These are phyloP conservation scores for Pichia sp. DNA, from an alignment of 1,139 yeast genomes.

Conservation along the genomic window DNA sequence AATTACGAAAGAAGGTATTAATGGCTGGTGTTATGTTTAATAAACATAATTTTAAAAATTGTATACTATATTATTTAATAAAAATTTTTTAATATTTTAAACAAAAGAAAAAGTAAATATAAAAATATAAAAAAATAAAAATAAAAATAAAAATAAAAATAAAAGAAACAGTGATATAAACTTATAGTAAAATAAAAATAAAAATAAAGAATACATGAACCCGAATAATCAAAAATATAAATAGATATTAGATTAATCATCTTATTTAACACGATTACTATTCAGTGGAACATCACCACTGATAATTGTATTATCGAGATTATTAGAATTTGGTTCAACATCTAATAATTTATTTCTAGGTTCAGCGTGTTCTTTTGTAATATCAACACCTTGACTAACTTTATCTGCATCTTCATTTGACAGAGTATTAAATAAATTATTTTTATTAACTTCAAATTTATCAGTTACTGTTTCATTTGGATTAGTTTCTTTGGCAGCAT, in stretches of 20 bases:
- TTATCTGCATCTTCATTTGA: slow-evolving; percentile 10
- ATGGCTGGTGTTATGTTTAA: slow-evolving; percentile 16
- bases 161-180: no score
- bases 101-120: no score
- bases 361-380: not conserved
- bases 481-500: slow-evolving; percentile 2
- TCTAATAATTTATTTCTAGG: slow-evolving; percentile 13
- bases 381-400: slow-evolving; percentile 5
- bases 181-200: no score
- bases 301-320: not conserved
- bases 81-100: not conserved
- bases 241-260: no score
- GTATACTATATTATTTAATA: not conserved
- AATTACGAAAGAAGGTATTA: slow-evolving; percentile 16
- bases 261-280: slow-evolving; percentile 10
- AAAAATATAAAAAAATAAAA: no score
- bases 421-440: slow-evolving; percentile 8
- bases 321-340: slow-evolving; percentile 4
- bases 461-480: not conserved
- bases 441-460: not conserved
- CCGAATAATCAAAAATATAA: no score
- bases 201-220: no score
- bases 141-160: no score
- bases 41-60: not conserved
- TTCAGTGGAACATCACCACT: not conserved